Conservation (phyloP, 2,329 filamentous ascomycete genomes). For the Stagonosporopsis tanaceti region DNA sequence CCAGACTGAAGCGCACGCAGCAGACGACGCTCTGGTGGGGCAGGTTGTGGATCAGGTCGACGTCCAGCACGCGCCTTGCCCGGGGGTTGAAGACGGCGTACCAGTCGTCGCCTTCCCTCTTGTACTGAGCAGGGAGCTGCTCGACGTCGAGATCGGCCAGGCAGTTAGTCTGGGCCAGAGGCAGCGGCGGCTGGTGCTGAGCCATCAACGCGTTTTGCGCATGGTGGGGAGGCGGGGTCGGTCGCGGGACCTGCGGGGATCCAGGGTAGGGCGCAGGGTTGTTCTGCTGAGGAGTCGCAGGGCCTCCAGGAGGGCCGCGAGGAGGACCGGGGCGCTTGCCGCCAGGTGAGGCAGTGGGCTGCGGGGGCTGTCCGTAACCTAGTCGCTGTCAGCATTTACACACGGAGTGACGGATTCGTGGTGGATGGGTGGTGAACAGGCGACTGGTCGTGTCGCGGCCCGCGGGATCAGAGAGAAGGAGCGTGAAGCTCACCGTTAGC, state of each 20-base stretch:
- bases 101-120: slow-evolving; percentile 92
- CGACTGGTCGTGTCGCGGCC: too few relatives aligned
- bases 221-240: slow-evolving; percentile 68
- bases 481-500: too few relatives aligned
- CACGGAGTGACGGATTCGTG: slow-evolving; percentile 50
- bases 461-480: too few relatives aligned
- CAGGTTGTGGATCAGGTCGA: slow-evolving; percentile 92
- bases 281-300: slow-evolving; percentile 91
- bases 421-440: too few relatives aligned
- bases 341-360: slow-evolving; percentile 85
- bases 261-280: slow-evolving; percentile 87
- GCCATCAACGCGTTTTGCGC: slow-evolving; percentile 31
- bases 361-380: slow-evolving; percentile 86
- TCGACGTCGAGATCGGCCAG: slow-evolving; percentile 89
- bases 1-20: slow-evolving; percentile 95
- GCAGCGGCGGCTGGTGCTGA: slow-evolving; percentile 50
- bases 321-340: slow-evolving; percentile 73
- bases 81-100: slow-evolving; percentile 96
- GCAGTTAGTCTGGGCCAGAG: slow-evolving; percentile 67
- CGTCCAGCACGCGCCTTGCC: slow-evolving; percentile 87
- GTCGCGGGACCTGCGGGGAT: slow-evolving; percentile 82
- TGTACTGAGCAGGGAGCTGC: slow-evolving; percentile 81
- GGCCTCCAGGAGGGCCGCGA: slow-evolving; percentile 67
- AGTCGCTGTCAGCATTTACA: slow-evolving; percentile 11
- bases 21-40: slow-evolving; percentile 96